Conservation (phyloP, 805 yeast species). For the Grigorovia humatica region DNA sequence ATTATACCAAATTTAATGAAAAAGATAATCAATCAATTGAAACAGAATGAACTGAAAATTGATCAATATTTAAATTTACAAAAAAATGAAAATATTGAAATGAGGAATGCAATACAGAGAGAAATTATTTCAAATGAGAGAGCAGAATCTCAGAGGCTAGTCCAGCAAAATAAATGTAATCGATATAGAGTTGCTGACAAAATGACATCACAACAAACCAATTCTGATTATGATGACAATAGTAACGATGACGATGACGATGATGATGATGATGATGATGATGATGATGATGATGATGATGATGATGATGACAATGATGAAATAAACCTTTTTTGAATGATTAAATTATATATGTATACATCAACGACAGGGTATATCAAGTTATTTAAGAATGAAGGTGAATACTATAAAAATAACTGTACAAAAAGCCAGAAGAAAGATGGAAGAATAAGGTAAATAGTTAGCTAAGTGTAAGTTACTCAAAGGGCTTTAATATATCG, state of each 20-base stretch:
- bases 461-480: background rate
- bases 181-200: background rate
- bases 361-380: too few relatives aligned
- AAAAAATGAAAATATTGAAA: background rate
- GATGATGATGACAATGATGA: background rate
- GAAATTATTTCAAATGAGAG: slow-evolving; percentile 2
- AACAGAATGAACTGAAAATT: slow-evolving; percentile 1
- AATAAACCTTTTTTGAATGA: background rate
- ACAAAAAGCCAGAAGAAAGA: too few relatives aligned
- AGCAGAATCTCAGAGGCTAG: background rate
- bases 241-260: background rate
- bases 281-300: background rate
- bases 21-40: slow-evolving; percentile 2
- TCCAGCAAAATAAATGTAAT: too few relatives aligned
- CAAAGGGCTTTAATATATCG: too few relatives aligned
- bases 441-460: background rate
- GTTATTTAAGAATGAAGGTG: background rate
- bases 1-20: slow-evolving; percentile 1
- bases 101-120: slow-evolving; percentile 2
- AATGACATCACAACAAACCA: background rate
- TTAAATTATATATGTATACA: background rate
- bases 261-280: background rate
- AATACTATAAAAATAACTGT: too few relatives aligned
- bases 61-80: slow-evolving; percentile 1
- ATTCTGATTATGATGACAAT: background rate